phyloP scores from a whole-genome alignment of 495 filamentous ascomycete species.

The Trichoderma virens region DNA sequence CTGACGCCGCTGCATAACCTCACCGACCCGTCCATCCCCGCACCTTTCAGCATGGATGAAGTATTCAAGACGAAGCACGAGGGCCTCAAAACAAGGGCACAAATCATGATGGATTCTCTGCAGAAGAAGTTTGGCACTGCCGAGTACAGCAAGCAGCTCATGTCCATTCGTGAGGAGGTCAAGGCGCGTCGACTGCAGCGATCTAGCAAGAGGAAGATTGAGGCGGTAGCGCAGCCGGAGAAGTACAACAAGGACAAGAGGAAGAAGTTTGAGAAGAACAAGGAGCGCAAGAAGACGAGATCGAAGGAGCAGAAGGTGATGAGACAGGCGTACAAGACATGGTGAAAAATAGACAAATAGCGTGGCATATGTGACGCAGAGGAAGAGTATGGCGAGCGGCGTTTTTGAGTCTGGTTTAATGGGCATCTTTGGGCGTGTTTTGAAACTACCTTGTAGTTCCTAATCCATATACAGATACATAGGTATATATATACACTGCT shows the following conservation, averaged over 20 bases:
- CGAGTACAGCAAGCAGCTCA: constrained; percentile 61
- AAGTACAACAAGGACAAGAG: constrained; percentile 68
- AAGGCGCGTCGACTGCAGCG: constrained; percentile 61
- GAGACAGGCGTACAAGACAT: constrained; percentile 48
- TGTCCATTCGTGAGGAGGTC: constrained; percentile 59
- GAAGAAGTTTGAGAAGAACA: constrained; percentile 79
- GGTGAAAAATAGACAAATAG: neutral
- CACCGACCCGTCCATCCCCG: constrained; percentile 66
- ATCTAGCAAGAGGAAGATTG: constrained; percentile 75
- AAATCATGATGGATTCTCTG: constrained; percentile 63
- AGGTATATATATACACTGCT: constrained; percentile 6
- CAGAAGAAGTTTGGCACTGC: constrained; percentile 80
- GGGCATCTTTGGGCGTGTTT: neutral
- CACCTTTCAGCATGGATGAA: constrained; percentile 57
- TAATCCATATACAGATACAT: neutral
- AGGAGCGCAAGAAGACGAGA: constrained; percentile 70
- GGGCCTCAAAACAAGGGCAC: constrained; percentile 55
- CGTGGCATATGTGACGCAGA: neutral
- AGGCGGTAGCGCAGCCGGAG: constrained; percentile 75
- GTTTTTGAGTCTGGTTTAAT: constrained; percentile 8
- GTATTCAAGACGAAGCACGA: constrained; percentile 60
- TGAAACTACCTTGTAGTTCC: neutral
- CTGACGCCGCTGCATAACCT: constrained; percentile 77
- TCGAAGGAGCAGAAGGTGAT: constrained; percentile 57
- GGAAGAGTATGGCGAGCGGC: neutral